Conservation (phyloP, 2,329 filamentous ascomycete genomes). For the Byssochlamys sp. region DNA sequence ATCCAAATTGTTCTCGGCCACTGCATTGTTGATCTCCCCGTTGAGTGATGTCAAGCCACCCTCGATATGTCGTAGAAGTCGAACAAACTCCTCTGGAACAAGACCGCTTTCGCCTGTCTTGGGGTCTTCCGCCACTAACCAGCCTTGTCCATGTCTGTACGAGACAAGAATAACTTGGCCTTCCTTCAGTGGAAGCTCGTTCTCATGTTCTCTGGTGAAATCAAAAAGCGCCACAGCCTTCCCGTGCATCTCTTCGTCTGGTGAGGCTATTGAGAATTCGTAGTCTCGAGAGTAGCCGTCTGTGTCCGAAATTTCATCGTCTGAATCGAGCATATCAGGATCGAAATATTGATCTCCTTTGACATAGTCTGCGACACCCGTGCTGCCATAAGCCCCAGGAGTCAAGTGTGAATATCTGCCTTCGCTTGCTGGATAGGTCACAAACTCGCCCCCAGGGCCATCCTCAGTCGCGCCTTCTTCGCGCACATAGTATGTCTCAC, state of each 20-base stretch:
- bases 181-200: slow-evolving; percentile 83
- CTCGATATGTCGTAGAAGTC: slow-evolving; percentile 83
- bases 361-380: slow-evolving; percentile 45
- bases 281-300: slow-evolving; percentile 81
- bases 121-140: slow-evolving; percentile 92
- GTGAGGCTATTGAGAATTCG: slow-evolving; percentile 86
- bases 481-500: slow-evolving; percentile 64
- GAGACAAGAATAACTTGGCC: slow-evolving; percentile 95
- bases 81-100: slow-evolving; percentile 92
- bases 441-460: slow-evolving; percentile 68
- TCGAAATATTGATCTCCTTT: slow-evolving; percentile 35
- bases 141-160: slow-evolving; percentile 90
- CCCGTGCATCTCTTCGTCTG: slow-evolving; percentile 95
- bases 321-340: slow-evolving; percentile 27
- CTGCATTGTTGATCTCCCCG: slow-evolving; percentile 41
- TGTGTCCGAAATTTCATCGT: slow-evolving; percentile 47
- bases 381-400: slow-evolving; percentile 34
- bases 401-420: slow-evolving; percentile 45
- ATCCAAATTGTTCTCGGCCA: slow-evolving; percentile 42
- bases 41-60: slow-evolving; percentile 67
- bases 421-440: slow-evolving; percentile 64
- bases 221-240: slow-evolving; percentile 93
- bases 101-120: slow-evolving; percentile 87
- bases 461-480: slow-evolving; percentile 52
- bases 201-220: slow-evolving; percentile 90